Conservation (phyloP, 306 rosid genomes). For the Astragalus membranaceus region DNA sequence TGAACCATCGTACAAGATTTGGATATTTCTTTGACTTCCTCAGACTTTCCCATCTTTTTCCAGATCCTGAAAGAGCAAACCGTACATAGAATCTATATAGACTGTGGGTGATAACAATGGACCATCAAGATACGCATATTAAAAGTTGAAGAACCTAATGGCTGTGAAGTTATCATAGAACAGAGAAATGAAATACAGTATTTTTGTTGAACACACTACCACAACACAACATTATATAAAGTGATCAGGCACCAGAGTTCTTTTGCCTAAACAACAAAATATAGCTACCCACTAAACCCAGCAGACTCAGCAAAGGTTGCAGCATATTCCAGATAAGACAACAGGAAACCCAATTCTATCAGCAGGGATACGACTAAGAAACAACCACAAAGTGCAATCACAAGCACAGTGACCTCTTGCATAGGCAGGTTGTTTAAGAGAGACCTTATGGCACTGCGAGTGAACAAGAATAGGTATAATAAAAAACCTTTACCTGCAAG, state of each 20-base stretch:
- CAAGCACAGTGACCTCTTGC: background rate
- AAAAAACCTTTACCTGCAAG: constrained; percentile 56
- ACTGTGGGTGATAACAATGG: background rate
- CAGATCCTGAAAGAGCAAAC: constrained; percentile 47
- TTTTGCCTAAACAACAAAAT: background rate
- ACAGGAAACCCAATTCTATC: background rate
- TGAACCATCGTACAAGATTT: constrained; percentile 81
- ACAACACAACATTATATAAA: background rate
- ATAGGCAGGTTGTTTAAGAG: background rate
- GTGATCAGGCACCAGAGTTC: background rate
- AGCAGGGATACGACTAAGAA: background rate
- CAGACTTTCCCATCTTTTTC: constrained; percentile 91
- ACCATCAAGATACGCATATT: background rate
- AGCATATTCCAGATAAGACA: background rate
- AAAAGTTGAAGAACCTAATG: background rate
- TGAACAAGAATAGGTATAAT: background rate
- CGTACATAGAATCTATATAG: background rate
- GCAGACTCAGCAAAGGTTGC: background rate
- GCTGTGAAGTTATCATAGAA: constrained; percentile 2
- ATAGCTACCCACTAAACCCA: background rate
- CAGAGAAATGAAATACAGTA: background rate
- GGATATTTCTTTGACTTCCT: constrained; percentile 80
- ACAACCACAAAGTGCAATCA: background rate
- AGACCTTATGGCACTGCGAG: background rate
- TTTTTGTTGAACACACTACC: background rate